A percentile compares a stretch with the other conserved stretches of the same genome.
Evolutionary conservation across 2,329 filamentous ascomycete species (phyloP).

Genomic region (Alternaria ventricosa): DNA sequence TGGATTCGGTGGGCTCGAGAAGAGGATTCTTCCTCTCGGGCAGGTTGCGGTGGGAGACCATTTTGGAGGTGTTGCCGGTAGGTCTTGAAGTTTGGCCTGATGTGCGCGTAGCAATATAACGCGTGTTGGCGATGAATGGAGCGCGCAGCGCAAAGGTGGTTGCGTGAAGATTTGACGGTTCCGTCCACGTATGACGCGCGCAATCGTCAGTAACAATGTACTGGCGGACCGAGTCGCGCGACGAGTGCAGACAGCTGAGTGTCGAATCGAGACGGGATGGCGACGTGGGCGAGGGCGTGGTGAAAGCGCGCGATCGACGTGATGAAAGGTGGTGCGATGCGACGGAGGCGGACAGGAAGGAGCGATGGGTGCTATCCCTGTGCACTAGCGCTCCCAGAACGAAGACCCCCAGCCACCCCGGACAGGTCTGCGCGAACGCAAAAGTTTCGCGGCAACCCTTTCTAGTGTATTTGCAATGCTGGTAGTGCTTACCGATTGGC

Average conservation of each 20-base stretch:
- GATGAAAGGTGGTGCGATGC: slow-evolving; percentile 20
- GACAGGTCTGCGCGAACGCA: slow-evolving; percentile 13
- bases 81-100: not conserved
- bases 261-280: slow-evolving; percentile 4
- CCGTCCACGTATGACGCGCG: slow-evolving; percentile 24
- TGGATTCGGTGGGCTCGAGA: slow-evolving; percentile 66
- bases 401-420: slow-evolving; percentile 15
- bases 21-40: slow-evolving; percentile 70
- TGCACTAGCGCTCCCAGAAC: slow-evolving; percentile 15
- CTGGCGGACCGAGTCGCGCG: slow-evolving; percentile 13
- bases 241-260: slow-evolving; percentile 11
- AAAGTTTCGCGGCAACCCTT: slow-evolving; percentile 5
- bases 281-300: slow-evolving; percentile 10
- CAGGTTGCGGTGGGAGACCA: slow-evolving; percentile 56
- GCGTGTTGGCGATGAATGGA: slow-evolving; percentile 19
- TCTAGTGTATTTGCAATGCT: slow-evolving; percentile 1
- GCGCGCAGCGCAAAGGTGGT: slow-evolving; percentile 37
- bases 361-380: slow-evolving; percentile 21
- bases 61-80: slow-evolving; percentile 22
- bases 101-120: slow-evolving; percentile 18
- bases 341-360: slow-evolving; percentile 16
- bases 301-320: slow-evolving; percentile 20
- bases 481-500: slow-evolving; percentile 20
- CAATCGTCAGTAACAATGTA: slow-evolving; percentile 15
- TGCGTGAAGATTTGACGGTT: slow-evolving; percentile 14